Evolutionary conservation across 108 stramenopile genomes (phyloP), one percentile per base, ranked within the genome.

Genomic region (Ochromonas danica): DNA sequence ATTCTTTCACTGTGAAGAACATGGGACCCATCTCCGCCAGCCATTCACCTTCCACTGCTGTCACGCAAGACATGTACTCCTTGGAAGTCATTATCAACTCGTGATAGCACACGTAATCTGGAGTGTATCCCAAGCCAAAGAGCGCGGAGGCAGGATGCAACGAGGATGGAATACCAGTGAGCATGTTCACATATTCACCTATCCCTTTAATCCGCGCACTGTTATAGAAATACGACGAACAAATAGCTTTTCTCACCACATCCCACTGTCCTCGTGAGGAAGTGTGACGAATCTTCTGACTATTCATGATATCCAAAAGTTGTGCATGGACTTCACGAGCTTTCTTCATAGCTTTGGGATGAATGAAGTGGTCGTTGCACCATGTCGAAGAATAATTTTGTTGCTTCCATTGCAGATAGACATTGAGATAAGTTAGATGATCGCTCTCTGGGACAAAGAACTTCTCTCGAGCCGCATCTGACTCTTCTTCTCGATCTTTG

Each of bases 391-490:
- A 92, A 87, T 94, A 97, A 62, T 89, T 90, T 85, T 95, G 92
- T 81, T 92, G 91, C 78, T 95, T 93, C 78, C 96, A 95, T 79
- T 93, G 92, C 61, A 90, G 87, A 71, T 93, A 97, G 17, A 99
- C 96, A 84, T 99, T 99, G 77, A 97, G 82, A 17, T 96, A 81
- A 3, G 98, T 99, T 62, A 99, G 82, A 80, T 99, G 98, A 86
- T 99, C 98, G 35, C 90, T 91, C 84, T 99, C 98, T 0, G 98
- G 98, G n/a, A 99, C 96, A 85, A 96, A 97, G 82, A 99, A 97
- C 85, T 96, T 96, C 84, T 99, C 98, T 33, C 96, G 90, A 1
- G 94, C 93, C 3, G 95, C 93, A 89, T 99, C 98, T n/a, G 91
- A 91, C 87, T 99, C 98, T 80, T 97, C 96, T 82, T 94, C 98